Base-by-base conservation (phyloP, 1,284 basidiomycete species). In the Retiboletus fuscus region DNA sequence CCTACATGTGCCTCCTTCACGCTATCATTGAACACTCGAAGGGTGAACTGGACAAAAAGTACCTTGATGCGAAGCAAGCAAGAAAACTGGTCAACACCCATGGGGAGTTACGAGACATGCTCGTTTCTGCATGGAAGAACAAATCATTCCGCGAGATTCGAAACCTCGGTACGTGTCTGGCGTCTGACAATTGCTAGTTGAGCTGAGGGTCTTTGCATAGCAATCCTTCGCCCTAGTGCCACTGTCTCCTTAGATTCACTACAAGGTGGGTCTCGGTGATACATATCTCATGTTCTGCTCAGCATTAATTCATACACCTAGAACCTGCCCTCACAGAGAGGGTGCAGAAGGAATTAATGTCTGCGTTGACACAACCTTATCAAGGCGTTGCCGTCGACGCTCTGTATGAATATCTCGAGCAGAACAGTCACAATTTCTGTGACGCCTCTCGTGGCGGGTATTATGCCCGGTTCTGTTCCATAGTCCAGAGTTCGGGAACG, bases 131-230 rank as follows among this genome's bases (percentile, higher is more conserved):
- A 12, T 73, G 64, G 70, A 24, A 34, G 30, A 55, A 12, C 16
- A 68, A 57, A 28, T 68, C 70, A 28, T 73, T 61, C 18, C 39
- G 65, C 44, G 62, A 67, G 13, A 72, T 73, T 65, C 67, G 72
- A n/a, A 72, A 69, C 28, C 55, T 72, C 5, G 65, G 72, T 72
- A 5, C 13, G 70, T 43, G 12, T 10, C 30, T 12, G 3, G 2
- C 6, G 12, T 49, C 24, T 49, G 11, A 49, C 24, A 11, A 49
- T 49, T n/a, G 11, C 12, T 49, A 20, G 18, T 66, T 30, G 8
- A 34, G 41, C n/a, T 67, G 22, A 51, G 3, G 8, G 18, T 34
- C 18, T 26, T n/a, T 26, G 18, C 30, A 12, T 57, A 57, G 18
- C 55, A 12, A 20, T 30, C 16, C 3, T 57, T 57, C 55, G 11